A percentile compares a stretch with the other conserved stretches of the same genome.
These are phyloP conservation scores for Psidium guajava DNA, from an alignment of 345 rosid species.

Conservation along the genomic window DNA sequence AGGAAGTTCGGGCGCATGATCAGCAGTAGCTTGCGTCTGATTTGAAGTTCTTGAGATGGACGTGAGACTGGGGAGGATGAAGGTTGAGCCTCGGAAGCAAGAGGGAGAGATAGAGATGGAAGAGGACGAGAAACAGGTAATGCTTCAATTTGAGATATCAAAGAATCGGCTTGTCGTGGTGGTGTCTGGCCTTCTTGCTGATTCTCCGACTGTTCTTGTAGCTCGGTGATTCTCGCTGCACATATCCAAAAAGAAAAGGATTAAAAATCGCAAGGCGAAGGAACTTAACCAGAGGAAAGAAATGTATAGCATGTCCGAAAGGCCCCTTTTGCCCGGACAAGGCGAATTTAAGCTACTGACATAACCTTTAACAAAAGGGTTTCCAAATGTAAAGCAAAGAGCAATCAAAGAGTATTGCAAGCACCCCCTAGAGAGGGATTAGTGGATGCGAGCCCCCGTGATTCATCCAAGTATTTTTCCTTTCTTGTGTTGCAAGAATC, in stretches of 20 bases:
- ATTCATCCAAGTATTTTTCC: not conserved
- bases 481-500: not conserved
- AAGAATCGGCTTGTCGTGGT: not conserved
- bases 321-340: too few species aligned
- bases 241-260: not conserved
- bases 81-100: not conserved
- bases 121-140: not conserved
- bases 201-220: not conserved
- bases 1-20: not conserved
- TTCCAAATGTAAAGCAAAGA: not conserved
- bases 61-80: not conserved
- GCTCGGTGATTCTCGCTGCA: not conserved
- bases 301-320: too few species aligned
- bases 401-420: not conserved
- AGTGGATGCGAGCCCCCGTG: not conserved
- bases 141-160: not conserved
- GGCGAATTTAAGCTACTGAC: not conserved
- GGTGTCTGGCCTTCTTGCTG: not conserved
- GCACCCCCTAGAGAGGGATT: not conserved
- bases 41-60: not conserved
- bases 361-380: not conserved
- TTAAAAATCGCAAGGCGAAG: not conserved
- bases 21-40: not conserved
- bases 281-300: too few species aligned
- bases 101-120: not conserved